A percentile compares a stretch with the other conserved stretches of the same genome.
phyloP scores from a whole-genome alignment of 2,329 filamentous ascomycete genomes.

The Phyllosticta capitalensis region DNA sequence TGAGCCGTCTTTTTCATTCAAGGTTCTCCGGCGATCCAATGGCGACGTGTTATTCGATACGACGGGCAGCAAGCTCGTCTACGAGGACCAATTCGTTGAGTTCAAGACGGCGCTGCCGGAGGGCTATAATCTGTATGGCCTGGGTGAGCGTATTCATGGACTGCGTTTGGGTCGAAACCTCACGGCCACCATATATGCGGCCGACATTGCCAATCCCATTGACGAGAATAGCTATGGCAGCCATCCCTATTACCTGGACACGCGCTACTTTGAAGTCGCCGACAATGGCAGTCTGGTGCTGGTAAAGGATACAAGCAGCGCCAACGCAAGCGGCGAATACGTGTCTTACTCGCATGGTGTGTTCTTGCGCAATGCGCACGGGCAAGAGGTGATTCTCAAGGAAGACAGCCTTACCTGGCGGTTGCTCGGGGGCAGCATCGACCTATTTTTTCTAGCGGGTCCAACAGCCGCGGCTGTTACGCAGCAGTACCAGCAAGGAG shows the following conservation, averaged over 20 bases:
- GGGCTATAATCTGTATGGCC: slow-evolving; percentile 66
- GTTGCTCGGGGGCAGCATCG: slow-evolving; percentile 64
- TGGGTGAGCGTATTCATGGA: slow-evolving; percentile 64
- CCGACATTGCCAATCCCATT: slow-evolving; percentile 57
- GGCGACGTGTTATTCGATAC: slow-evolving; percentile 63
- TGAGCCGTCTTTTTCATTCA: slow-evolving; percentile 48
- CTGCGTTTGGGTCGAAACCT: slow-evolving; percentile 64
- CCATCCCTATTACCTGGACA: slow-evolving; percentile 73
- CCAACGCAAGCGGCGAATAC: slow-evolving; percentile 40
- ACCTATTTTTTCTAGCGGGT: slow-evolving; percentile 71
- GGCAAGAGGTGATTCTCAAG: slow-evolving; percentile 60
- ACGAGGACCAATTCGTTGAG: slow-evolving; percentile 70
- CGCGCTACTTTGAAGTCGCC: slow-evolving; percentile 56
- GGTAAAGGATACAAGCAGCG: slow-evolving; percentile 34
- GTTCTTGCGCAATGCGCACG: slow-evolving; percentile 67
- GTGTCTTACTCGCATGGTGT: slow-evolving; percentile 65
- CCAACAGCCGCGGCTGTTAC: slow-evolving; percentile 60
- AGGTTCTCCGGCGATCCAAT: slow-evolving; percentile 46
- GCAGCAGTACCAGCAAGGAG: slow-evolving; percentile 57
- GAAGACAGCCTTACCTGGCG: slow-evolving; percentile 61
- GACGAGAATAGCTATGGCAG: slow-evolving; percentile 63
- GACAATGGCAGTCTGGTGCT: slow-evolving; percentile 42
- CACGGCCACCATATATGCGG: slow-evolving; percentile 58
- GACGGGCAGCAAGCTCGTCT: slow-evolving; percentile 54
- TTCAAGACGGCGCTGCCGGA: slow-evolving; percentile 57